Base-by-base conservation (phyloP, 164 flowering plant genomes). In the Vitis rupestris region DNA sequence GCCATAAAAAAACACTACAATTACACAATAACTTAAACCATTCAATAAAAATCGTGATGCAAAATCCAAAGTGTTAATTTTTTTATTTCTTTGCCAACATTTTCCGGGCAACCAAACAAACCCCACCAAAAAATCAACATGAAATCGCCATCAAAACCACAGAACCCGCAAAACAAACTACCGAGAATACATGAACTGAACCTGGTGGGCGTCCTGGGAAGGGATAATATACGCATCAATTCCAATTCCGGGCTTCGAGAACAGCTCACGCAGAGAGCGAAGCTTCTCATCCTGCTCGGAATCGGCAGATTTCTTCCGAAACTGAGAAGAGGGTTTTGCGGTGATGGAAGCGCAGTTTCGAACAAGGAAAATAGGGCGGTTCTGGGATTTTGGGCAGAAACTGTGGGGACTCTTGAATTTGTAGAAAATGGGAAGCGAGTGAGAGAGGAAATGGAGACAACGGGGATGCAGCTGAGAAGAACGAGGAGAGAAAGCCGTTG, bases 171-270 rank as follows among this genome's bases (percentile, higher is more conserved):
- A 59, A 51, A 13, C 0, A 19, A 31, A n/a, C 8, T 10, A 63
- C 10, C 5, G 0, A 49, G 9, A 73, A 15, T 61, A 9, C 6
- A 12, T 3, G 37, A 61, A 54, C 2, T 23, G 48, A 52, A 92
- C 98, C 95, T 94, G 99, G 75, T 95, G 99, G 68, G 99, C 97
- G 59, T 95, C 98, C 73, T 93, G 97, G 54, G 99, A 95, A 72
- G 99, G 99, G 44, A 95, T 82, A 50, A 95, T 82, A 75, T 93
- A 95, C 4, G 99, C 99, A 52, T 95, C 98, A 61, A 95, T 84
- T 3, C 82, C 88, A 48, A 93, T 75, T 27, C 85, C 89, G 5
- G 97, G 98, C 71, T 72, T 88, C n/a, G 84, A 59, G 66, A 95
- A 93, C 47, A 88, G 80, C 80, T 83, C 82, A 0, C 98, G 80